Conservation (phyloP, 1,139 yeast genomes). For the Debaryomycetaceae sp. region DNA sequence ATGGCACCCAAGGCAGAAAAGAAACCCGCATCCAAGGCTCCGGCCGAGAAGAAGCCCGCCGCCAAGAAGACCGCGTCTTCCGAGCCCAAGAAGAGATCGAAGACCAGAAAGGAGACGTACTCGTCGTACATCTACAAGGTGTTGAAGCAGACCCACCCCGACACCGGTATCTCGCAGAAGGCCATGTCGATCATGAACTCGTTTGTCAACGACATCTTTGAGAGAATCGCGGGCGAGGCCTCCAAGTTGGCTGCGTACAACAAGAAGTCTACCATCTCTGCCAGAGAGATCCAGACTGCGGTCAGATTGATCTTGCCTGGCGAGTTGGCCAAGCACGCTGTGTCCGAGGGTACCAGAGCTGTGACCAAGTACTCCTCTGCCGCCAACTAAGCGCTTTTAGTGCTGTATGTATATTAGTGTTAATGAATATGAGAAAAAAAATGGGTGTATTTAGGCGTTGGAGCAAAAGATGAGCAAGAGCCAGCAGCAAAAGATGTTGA, state of each 20-base stretch:
- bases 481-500: slow-evolving; percentile 53
- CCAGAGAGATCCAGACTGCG: slow-evolving; percentile 99
- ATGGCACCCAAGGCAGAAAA: slow-evolving; percentile 99
- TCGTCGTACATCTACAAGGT: slow-evolving; percentile 98
- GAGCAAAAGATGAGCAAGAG: slow-evolving; percentile 17
- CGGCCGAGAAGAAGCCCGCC: slow-evolving; percentile 94
- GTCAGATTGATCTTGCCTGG: slow-evolving; percentile 99
- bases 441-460: neutral
- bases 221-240: slow-evolving; percentile 96
- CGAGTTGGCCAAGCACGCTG: slow-evolving; percentile 99
- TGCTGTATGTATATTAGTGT: slow-evolving; percentile 10
- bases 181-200: slow-evolving; percentile 99
- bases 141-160: slow-evolving; percentile 98
- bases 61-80: slow-evolving; percentile 90
- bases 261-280: slow-evolving; percentile 98
- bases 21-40: slow-evolving; percentile 98
- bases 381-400: slow-evolving; percentile 34
- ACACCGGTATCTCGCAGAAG: slow-evolving; percentile 98
- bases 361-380: slow-evolving; percentile 98
- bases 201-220: slow-evolving; percentile 93
- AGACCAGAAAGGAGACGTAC: slow-evolving; percentile 98
- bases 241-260: slow-evolving; percentile 99
- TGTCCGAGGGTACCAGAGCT: slow-evolving; percentile 99
- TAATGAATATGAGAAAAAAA: slow-evolving; percentile 9
- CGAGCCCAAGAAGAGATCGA: slow-evolving; percentile 89